Evolutionary conservation across 257 asterid species (phyloP).

Genomic region (Asclepias syriaca): DNA sequence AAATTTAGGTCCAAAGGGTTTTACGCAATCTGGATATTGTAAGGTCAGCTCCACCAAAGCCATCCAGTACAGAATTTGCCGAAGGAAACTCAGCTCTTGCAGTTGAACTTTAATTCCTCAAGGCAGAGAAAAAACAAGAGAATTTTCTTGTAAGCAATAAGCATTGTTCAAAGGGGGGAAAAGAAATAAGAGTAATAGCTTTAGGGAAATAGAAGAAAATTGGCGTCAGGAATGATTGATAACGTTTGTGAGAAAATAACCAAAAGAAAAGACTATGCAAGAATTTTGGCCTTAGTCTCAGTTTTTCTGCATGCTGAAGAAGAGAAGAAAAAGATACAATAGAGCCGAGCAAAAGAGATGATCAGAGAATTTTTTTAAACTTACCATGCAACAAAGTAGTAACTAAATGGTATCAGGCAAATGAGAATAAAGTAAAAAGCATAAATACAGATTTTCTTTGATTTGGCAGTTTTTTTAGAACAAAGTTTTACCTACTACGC

Average conservation of each 20-base stretch:
- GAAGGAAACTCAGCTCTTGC: constrained; percentile 77
- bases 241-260: too few species aligned
- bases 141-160: background rate
- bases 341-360: too few species aligned
- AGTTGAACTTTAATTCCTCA: constrained; percentile 46
- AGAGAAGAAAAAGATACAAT: background rate
- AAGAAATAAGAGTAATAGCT: too few species aligned
- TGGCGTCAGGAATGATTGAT: background rate
- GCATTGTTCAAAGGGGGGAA: background rate
- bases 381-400: background rate
- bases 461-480: background rate
- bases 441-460: background rate
- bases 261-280: too few species aligned
- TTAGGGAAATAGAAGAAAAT: background rate
- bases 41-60: constrained; percentile 83
- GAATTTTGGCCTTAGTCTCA: too few species aligned
- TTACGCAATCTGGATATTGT: constrained; percentile 47
- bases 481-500: constrained; percentile 70
- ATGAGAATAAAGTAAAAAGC: background rate
- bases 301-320: background rate
- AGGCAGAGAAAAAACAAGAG: background rate
- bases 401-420: background rate
- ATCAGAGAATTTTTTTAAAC: too few species aligned
- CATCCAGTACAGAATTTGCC: constrained; percentile 66
- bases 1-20: constrained; percentile 5